Evolutionary conservation across 192 early-diverging fungal genomes (phyloP).

Genomic region (Coemansia sp.): DNA sequence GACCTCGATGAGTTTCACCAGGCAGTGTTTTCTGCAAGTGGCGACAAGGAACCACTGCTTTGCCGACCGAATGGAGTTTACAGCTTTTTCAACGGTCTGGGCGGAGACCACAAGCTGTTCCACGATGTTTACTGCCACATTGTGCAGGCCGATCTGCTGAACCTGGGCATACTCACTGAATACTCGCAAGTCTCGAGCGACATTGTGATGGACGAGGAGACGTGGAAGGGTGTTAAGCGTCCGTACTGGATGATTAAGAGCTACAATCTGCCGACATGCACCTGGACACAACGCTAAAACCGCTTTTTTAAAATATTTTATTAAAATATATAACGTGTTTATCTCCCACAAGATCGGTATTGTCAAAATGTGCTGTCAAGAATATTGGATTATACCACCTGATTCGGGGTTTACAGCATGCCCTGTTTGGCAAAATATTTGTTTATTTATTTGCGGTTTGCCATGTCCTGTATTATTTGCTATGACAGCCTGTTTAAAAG

Average conservation of each 20-base stretch:
- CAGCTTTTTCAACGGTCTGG: slow-evolving; percentile 93
- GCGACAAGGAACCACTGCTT: slow-evolving; percentile 60
- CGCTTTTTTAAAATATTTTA: not conserved
- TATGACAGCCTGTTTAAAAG: slow-evolving; percentile 36
- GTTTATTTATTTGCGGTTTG: not conserved
- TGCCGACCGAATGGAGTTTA: slow-evolving; percentile 77
- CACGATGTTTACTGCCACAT: slow-evolving; percentile 93
- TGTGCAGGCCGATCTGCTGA: slow-evolving; percentile 76
- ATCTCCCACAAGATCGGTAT: not conserved
- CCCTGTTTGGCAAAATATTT: not conserved
- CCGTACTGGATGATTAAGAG: slow-evolving; percentile 58
- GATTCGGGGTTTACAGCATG: not conserved
- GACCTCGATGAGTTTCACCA: slow-evolving; percentile 74
- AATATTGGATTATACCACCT: not conserved
- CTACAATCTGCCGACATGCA: slow-evolving; percentile 54
- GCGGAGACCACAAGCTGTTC: slow-evolving; percentile 92
- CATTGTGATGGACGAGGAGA: slow-evolving; percentile 72
- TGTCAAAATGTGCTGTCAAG: not conserved
- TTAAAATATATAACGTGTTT: not conserved
- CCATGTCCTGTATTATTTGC: slow-evolving; percentile 53
- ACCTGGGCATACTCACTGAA: slow-evolving; percentile 75
- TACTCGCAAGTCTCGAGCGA: slow-evolving; percentile 75
- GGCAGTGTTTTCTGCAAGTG: slow-evolving; percentile 40
- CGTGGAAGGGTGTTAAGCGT: slow-evolving; percentile 85
- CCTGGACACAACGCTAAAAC: slow-evolving; percentile 16